Evolutionary conservation across 495 filamentous ascomycete species (phyloP).

Genomic region (Peziza echinospora): DNA sequence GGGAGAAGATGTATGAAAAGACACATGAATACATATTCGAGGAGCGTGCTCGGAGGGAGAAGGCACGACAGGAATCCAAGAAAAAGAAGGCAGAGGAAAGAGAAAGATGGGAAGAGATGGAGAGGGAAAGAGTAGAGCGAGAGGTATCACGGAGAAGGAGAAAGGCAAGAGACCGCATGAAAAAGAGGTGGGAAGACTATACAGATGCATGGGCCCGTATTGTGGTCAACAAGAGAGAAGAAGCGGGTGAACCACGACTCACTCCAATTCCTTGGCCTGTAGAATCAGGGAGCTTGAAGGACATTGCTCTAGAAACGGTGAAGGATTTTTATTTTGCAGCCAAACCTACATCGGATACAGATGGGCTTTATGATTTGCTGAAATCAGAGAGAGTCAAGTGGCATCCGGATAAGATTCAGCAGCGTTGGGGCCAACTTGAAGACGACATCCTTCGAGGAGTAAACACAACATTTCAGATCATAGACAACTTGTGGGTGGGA

Average conservation of each 20-base stretch:
- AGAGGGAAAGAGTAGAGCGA: slow-evolving; percentile 21
- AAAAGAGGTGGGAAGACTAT: slow-evolving; percentile 46
- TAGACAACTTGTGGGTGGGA: slow-evolving; percentile 64
- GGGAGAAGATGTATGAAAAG: slow-evolving; percentile 80
- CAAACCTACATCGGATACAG: slow-evolving; percentile 11
- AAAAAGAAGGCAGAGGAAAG: slow-evolving; percentile 23
- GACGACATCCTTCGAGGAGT: slow-evolving; percentile 51
- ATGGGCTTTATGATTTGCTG: slow-evolving; percentile 34
- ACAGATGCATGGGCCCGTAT: slow-evolving; percentile 33
- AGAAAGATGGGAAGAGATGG: slow-evolving; percentile 23
- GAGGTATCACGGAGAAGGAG: slow-evolving; percentile 29
- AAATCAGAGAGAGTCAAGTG: slow-evolving; percentile 78
- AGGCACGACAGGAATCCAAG: slow-evolving; percentile 29
- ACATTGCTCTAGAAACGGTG: slow-evolving; percentile 40
- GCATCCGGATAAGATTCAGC: slow-evolving; percentile 98
- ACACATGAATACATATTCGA: slow-evolving; percentile 43
- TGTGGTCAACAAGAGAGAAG: slow-evolving; percentile 24
- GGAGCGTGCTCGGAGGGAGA: slow-evolving; percentile 40
- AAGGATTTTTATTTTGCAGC: slow-evolving; percentile 41
- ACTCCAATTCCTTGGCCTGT: slow-evolving; percentile 56
- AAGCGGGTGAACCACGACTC: slow-evolving; percentile 15
- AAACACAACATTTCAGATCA: slow-evolving; percentile 76
- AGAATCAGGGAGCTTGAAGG: slow-evolving; percentile 33
- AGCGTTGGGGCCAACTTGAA: slow-evolving; percentile 53
- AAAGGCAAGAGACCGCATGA: slow-evolving; percentile 27